These are phyloP conservation scores for Coemansia sp. DNA, from an alignment of 192 early-diverging fungal species.

Conservation along the genomic window DNA sequence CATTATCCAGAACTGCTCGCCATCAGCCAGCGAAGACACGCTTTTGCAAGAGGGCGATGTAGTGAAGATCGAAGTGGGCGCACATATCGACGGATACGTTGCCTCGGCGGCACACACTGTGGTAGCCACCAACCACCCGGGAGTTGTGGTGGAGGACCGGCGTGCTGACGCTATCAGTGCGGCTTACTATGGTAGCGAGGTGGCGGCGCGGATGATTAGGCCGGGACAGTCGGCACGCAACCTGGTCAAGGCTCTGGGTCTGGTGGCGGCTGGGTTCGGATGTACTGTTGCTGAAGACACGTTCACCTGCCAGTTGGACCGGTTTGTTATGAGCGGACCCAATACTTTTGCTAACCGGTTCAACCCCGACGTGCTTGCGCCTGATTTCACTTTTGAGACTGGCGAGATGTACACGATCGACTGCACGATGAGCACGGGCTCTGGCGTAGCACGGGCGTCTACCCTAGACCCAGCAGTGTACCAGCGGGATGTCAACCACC, in stretches of 20 bases:
- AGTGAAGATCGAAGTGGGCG: slow-evolving; percentile 89
- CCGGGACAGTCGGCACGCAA: slow-evolving; percentile 66
- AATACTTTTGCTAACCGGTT: slow-evolving; percentile 62
- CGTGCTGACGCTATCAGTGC: slow-evolving; percentile 80
- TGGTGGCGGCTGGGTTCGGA: slow-evolving; percentile 57
- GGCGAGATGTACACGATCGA: slow-evolving; percentile 75
- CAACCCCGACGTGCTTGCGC: slow-evolving; percentile 57
- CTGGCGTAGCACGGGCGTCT: slow-evolving; percentile 58
- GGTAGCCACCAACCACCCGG: slow-evolving; percentile 65
- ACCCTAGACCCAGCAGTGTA: slow-evolving; percentile 61
- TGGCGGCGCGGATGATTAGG: slow-evolving; percentile 73
- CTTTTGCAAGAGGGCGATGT: slow-evolving; percentile 74
- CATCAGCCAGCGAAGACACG: slow-evolving; percentile 62
- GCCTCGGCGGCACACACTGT: slow-evolving; percentile 80
- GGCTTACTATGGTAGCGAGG: slow-evolving; percentile 81
- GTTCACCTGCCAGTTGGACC: slow-evolving; percentile 69
- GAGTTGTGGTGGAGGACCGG: slow-evolving; percentile 62
- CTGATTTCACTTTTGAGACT: slow-evolving; percentile 67
- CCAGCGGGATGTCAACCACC: slow-evolving; percentile 71
- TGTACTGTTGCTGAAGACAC: slow-evolving; percentile 70
- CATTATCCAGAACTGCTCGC: slow-evolving; percentile 75
- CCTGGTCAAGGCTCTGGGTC: slow-evolving; percentile 61
- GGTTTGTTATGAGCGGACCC: slow-evolving; percentile 67
- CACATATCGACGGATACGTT: slow-evolving; percentile 91
- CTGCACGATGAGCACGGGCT: slow-evolving; percentile 66